Percentiles rank a stretch among this genome's conserved stretches.
These are phyloP conservation scores for Gossypium lobatum DNA, from an alignment of 441 rosid genomes.

Conservation along the genomic window DNA sequence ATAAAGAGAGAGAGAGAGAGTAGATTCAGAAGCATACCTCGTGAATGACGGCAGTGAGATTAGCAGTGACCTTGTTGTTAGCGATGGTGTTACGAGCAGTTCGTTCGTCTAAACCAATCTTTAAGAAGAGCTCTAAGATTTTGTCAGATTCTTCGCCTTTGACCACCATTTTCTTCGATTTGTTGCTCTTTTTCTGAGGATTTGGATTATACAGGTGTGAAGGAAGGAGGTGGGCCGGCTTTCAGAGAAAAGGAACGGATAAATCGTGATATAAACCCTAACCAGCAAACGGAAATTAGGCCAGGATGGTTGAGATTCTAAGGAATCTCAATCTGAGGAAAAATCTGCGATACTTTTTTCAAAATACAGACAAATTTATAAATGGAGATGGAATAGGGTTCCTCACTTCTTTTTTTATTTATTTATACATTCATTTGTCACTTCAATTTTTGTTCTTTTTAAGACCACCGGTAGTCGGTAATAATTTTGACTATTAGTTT, in stretches of 20 bases:
- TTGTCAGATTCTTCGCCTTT: slow-evolving; percentile 36
- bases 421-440: no score
- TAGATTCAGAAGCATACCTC: slow-evolving; percentile 47
- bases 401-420: no score
- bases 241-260: neutral
- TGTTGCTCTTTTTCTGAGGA: neutral
- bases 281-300: neutral
- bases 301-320: neutral
- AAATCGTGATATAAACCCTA: neutral
- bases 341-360: neutral
- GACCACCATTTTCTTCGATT: slow-evolving; percentile 29
- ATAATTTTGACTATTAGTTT: no score
- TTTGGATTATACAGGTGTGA: neutral
- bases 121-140: slow-evolving; percentile 62
- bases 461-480: no score
- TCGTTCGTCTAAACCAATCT: slow-evolving; percentile 74
- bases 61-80: slow-evolving; percentile 73
- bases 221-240: neutral
- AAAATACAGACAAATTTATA: no score
- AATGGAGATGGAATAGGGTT: no score
- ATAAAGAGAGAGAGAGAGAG: neutral
- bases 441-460: no score
- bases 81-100: slow-evolving; percentile 77
- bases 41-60: slow-evolving; percentile 67
- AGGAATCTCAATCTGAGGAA: no score